These are phyloP conservation scores for Cicer cuneatum DNA, from an alignment of 306 rosid genomes.

Conservation along the genomic window DNA sequence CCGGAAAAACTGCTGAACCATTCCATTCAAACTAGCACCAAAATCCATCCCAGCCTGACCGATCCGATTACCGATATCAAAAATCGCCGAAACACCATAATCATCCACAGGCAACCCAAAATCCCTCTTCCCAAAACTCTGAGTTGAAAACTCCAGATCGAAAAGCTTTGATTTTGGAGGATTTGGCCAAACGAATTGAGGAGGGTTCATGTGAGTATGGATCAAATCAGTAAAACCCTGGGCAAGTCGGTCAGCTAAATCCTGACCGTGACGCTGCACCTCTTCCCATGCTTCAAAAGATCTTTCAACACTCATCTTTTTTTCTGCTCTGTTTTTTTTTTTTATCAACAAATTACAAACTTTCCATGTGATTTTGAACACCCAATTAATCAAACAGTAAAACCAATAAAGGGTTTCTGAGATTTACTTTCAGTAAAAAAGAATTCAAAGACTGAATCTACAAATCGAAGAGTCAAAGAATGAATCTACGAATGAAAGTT, in stretches of 20 bases:
- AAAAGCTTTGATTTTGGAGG: slow-evolving; percentile 76
- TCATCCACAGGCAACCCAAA: slow-evolving; percentile 54
- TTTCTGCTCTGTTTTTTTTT: not conserved
- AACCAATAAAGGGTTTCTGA: slow-evolving; percentile 23
- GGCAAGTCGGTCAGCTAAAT: slow-evolving; percentile 91
- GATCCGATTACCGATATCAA: slow-evolving; percentile 82
- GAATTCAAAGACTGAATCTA: too few species aligned
- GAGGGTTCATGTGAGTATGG: slow-evolving; percentile 78
- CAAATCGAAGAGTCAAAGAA: not conserved
- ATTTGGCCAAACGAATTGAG: slow-evolving; percentile 83
- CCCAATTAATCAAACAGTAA: not conserved
- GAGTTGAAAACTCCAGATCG: slow-evolving; percentile 70
- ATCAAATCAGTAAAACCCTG: slow-evolving; percentile 90
- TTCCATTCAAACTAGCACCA: slow-evolving; percentile 87
- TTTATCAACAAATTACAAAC: slow-evolving; percentile 33
- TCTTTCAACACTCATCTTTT: slow-evolving; percentile 78
- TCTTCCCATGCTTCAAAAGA: slow-evolving; percentile 98
- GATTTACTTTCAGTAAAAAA: not conserved
- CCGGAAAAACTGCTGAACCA: slow-evolving; percentile 91
- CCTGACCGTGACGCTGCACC: slow-evolving; percentile 95
- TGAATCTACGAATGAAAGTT: not conserved
- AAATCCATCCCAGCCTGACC: slow-evolving; percentile 95
- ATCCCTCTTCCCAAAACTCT: slow-evolving; percentile 65
- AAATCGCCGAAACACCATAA: slow-evolving; percentile 75
- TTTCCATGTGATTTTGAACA: slow-evolving; percentile 40